Conservation (phyloP, 2,329 filamentous ascomycete genomes). For the Aspergillus novofumigatus region DNA sequence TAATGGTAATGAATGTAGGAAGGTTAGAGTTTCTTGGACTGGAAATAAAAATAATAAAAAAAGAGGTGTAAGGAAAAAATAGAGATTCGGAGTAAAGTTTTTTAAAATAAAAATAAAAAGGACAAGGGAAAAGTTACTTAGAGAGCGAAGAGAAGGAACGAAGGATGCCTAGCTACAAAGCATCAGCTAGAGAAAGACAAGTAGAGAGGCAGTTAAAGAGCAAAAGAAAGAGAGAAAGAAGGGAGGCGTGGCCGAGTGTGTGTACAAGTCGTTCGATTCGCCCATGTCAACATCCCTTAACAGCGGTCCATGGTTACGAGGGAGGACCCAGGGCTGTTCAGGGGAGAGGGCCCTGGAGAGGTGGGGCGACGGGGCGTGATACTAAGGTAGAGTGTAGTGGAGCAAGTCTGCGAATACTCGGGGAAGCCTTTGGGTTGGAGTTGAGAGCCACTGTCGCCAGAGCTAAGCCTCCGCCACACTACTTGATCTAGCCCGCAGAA, state of each 20-base stretch:
- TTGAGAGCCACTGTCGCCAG: conserved; percentile 9
- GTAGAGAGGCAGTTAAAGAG: background rate
- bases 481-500: background rate
- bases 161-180: conserved; percentile 17
- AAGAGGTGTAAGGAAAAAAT: conserved; percentile 19
- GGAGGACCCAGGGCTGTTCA: conserved; percentile 4
- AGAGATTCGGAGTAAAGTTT: background rate
- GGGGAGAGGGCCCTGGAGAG: conserved; percentile 3
- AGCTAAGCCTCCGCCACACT: conserved; percentile 17
- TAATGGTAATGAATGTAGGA: conserved; percentile 5
- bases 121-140: conserved; percentile 25
- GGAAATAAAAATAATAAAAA: conserved; percentile 9
- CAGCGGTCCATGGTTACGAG: conserved; percentile 14
- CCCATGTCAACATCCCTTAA: conserved; percentile 3
- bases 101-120: conserved; percentile 15
- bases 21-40: conserved; percentile 5
- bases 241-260: conserved; percentile 1
- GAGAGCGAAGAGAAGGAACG: conserved; percentile 14
- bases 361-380: background rate
- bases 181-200: background rate
- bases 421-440: background rate
- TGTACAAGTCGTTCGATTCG: background rate
- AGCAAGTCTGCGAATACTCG: background rate
- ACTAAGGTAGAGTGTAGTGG: background rate
- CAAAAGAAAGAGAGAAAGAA: conserved; percentile 13